Evolutionary conservation across 2,329 filamentous ascomycete species (phyloP).

Genomic region (Neofusicoccum sp.): DNA sequence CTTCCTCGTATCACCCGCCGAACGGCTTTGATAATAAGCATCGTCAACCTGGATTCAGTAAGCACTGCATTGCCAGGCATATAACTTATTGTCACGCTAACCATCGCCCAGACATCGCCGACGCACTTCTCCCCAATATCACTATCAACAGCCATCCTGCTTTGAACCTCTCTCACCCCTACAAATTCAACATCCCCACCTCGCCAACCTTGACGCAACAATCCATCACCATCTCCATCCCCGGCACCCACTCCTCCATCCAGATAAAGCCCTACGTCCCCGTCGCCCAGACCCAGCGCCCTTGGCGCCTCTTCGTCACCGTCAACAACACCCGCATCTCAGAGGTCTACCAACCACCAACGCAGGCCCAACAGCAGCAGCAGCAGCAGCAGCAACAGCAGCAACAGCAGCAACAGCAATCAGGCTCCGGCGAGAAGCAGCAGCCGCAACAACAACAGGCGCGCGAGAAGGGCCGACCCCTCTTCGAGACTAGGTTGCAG

Average conservation of each 20-base stretch:
- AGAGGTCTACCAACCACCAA: slow-evolving; percentile 53
- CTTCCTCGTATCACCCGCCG: neutral
- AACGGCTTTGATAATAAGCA: slow-evolving; percentile 22
- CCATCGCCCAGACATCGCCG: neutral
- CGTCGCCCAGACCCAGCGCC: slow-evolving; percentile 61
- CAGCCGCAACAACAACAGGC: slow-evolving; percentile 22
- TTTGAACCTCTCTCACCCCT: slow-evolving; percentile 60
- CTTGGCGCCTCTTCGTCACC: slow-evolving; percentile 74
- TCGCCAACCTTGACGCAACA: slow-evolving; percentile 66
- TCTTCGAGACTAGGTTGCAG: slow-evolving; percentile 71
- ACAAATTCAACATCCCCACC: slow-evolving; percentile 64
- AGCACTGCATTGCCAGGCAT: neutral
- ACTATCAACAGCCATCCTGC: slow-evolving; percentile 58
- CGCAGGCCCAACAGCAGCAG: slow-evolving; percentile 22
- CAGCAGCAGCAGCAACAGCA: neutral
- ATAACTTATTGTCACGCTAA: neutral
- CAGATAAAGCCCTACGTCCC: slow-evolving; percentile 68
- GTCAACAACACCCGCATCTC: slow-evolving; percentile 64
- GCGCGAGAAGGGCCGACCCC: slow-evolving; percentile 57
- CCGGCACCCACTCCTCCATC: slow-evolving; percentile 65
- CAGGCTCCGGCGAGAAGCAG: slow-evolving; percentile 26
- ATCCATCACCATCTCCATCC: slow-evolving; percentile 69
- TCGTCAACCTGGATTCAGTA: slow-evolving; percentile 17
- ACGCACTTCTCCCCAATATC: slow-evolving; percentile 14
- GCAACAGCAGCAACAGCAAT: slow-evolving; percentile 40